Evolutionary conservation across 1,139 yeast species (phyloP), one percentile per base, ranked within the genome.

Genomic region (Candida neerlandica): DNA sequence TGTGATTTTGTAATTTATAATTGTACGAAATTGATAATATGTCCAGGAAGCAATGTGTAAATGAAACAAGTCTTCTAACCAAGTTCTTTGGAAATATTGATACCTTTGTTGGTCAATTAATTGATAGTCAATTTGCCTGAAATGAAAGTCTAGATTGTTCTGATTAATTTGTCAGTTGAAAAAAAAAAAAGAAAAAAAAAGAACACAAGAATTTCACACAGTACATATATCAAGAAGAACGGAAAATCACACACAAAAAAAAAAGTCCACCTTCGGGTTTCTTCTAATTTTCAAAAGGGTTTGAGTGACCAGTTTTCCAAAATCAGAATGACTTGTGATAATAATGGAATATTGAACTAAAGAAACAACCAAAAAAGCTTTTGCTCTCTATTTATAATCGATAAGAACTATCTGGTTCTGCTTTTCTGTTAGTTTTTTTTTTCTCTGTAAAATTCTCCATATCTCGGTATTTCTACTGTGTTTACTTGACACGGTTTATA

Each of bases 151-250:
- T 33, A 42, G 44, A 42, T 42, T 42, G 39, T 15, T 18, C 26
- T 26, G 38, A 42, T 42, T 42, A 42, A 33, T 33, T 42, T 42
- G 44, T 42, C 44, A 33, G 44, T 33, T 23, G 44, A 42, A 37
- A 37, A 21, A 12, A 10, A 21, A 12, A 37, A 19, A 37, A 37
- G n/a, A 37, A 37, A 19, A 21, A 19, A 37, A 37, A 19, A 14
- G 18, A n/a, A 33, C 15, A 12, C 33, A 12, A 40, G 29, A 42
- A 33, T 33, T 42, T 42, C 37, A 23, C 43, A 18, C 29, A n/a
- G n/a, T n/a, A n/a, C n/a, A n/a, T n/a, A n/a, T n/a, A n/a, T n/a
- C n/a, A n/a, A n/a, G n/a, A n/a, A n/a, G n/a, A n/a, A n/a, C 27
- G 12, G 9, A 5, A 15, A 35, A 11, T 5, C 11, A 19, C 23